phyloP scores from a whole-genome alignment of 139 green algal species.

The Volvox africanus region DNA sequence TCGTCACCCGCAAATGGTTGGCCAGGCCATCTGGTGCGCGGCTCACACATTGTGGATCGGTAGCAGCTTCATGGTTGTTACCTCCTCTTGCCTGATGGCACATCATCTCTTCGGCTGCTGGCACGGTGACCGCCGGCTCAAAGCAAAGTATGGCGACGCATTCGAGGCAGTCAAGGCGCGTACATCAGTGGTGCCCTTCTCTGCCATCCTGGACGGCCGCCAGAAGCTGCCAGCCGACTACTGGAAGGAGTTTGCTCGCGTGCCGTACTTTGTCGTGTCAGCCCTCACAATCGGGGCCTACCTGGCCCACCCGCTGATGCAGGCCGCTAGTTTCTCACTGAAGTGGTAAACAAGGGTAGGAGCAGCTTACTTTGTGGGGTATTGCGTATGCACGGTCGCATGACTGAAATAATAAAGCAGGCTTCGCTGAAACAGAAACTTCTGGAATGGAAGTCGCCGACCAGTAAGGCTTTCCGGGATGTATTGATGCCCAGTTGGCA shows the following conservation, averaged over 20 bases:
- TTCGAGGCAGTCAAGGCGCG: conserved; percentile 90
- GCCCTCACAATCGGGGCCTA: conserved; percentile 92
- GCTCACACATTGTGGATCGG: conserved; percentile 96
- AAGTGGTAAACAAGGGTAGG: conserved; percentile 79
- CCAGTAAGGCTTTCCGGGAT: too few relatives aligned
- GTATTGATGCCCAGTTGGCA: too few relatives aligned
- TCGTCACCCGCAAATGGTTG: conserved; percentile 63
- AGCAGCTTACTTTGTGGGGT: too few relatives aligned
- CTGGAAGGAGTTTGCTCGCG: conserved; percentile 93
- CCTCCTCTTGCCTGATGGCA: conserved; percentile 86
- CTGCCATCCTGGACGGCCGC: conserved; percentile 90
- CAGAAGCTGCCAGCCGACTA: conserved; percentile 94
- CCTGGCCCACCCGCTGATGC: conserved; percentile 93
- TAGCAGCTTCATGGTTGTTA: conserved; percentile 92
- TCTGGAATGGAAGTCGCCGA: too few relatives aligned
- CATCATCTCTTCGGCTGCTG: conserved; percentile 96
- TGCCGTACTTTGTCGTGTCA: conserved; percentile 88
- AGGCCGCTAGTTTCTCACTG: conserved; percentile 82
- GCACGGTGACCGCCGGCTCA: conserved; percentile 93
- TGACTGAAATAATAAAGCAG: too few relatives aligned
- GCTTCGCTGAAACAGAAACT: too few relatives aligned
- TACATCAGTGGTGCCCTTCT: conserved; percentile 92
- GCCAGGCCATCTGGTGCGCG: conserved; percentile 89
- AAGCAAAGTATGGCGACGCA: conserved; percentile 87
- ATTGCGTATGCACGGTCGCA: too few relatives aligned